Evolutionary conservation across 495 filamentous ascomycete species (phyloP).

Genomic region (Emericellopsis terricola): DNA sequence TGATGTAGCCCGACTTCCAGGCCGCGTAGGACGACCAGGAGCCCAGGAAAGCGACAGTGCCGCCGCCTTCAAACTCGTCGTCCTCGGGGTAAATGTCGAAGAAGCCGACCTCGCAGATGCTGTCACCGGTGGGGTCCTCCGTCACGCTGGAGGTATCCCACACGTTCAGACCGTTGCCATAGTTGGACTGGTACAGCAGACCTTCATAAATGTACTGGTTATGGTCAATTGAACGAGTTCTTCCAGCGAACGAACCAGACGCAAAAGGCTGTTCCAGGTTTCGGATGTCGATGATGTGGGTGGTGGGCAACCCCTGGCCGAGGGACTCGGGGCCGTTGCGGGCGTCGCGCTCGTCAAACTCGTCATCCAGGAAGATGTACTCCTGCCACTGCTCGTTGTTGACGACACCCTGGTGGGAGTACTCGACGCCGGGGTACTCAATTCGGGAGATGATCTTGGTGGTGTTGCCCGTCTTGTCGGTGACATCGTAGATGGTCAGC

Average conservation of each 20-base stretch:
- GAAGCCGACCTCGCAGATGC: slow-evolving; percentile 29
- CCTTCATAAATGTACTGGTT: slow-evolving; percentile 36
- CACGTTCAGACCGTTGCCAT: slow-evolving; percentile 31
- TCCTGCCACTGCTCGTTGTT: slow-evolving; percentile 18
- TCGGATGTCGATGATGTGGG: slow-evolving; percentile 35
- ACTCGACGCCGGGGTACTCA: slow-evolving; percentile 31
- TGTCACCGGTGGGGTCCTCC: slow-evolving; percentile 11
- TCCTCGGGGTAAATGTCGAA: slow-evolving; percentile 39
- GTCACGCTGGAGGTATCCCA: slow-evolving; percentile 27
- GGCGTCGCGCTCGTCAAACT: slow-evolving; percentile 30
- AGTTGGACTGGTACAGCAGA: slow-evolving; percentile 35
- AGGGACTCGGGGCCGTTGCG: slow-evolving; percentile 23
- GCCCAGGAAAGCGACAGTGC: slow-evolving; percentile 27
- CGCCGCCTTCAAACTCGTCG: slow-evolving; percentile 19
- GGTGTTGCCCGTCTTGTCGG: slow-evolving; percentile 28
- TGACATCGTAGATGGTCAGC: slow-evolving; percentile 33
- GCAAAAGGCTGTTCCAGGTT: slow-evolving; percentile 25
- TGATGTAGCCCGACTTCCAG: slow-evolving; percentile 32
- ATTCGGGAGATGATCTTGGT: slow-evolving; percentile 32
- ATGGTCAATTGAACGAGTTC: slow-evolving; percentile 30
- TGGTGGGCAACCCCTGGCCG: slow-evolving; percentile 20
- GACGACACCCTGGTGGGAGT: slow-evolving; percentile 38
- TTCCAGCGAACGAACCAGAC: slow-evolving; percentile 32
- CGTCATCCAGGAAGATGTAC: slow-evolving; percentile 36
- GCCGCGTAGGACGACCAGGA: slow-evolving; percentile 32